Percentiles rank a stretch among this genome's conserved stretches.
phyloP scores from a whole-genome alignment of 106 monocot species.

The Triglochin maritima region DNA sequence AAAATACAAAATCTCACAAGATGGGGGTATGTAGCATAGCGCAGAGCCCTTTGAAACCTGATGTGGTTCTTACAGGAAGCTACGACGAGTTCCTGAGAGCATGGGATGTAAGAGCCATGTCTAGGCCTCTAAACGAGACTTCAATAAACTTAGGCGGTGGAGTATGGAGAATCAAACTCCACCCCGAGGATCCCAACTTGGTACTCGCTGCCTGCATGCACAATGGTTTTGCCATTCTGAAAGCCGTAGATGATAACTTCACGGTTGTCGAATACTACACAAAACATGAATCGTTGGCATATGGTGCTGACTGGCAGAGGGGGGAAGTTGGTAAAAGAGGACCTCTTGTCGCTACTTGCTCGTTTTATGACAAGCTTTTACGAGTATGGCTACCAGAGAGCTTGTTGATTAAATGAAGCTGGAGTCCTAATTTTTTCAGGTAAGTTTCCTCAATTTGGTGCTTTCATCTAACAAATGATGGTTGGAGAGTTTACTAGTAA shows the following conservation, averaged over 20 bases:
- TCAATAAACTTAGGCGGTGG: conserved; percentile 70
- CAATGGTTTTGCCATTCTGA: conserved; percentile 73
- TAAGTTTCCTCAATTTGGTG: too few species aligned
- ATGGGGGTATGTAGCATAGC: conserved; percentile 94
- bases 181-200: conserved; percentile 36
- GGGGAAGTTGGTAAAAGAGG: conserved; percentile 2
- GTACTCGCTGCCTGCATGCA: conserved; percentile 98
- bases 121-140: conserved; percentile 37
- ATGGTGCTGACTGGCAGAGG: conserved; percentile 84
- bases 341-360: conserved; percentile 70
- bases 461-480: too few species aligned
- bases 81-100: conserved; percentile 81
- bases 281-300: conserved; percentile 84
- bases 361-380: conserved; percentile 72
- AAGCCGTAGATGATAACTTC: conserved; percentile 21
- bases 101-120: conserved; percentile 66
- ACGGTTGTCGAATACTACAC: conserved; percentile 48
- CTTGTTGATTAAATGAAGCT: conserved; percentile 6
- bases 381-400: conserved; percentile 54
- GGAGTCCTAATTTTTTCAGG: too few species aligned
- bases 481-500: too few species aligned
- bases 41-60: conserved; percentile 29
- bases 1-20: conserved; percentile 68
- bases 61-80: conserved; percentile 66
- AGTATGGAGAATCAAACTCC: conserved; percentile 82